phyloP scores from a whole-genome alignment of 2,329 filamentous ascomycete species.

The Fusarium sp. region DNA sequence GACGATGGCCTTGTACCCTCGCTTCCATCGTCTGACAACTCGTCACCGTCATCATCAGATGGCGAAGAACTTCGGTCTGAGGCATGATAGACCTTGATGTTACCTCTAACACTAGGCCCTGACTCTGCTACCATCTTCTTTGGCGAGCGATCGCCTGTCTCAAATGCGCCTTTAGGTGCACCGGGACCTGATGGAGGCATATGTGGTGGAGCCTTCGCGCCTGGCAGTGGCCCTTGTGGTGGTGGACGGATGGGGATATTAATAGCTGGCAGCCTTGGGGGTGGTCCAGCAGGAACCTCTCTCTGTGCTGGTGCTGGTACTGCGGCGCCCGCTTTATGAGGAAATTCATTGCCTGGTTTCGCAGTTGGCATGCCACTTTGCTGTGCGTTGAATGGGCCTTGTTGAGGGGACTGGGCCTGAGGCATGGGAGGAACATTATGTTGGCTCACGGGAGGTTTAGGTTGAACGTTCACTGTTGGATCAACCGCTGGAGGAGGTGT shows the following conservation, averaged over 20 bases:
- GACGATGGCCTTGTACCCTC: constrained; percentile 35
- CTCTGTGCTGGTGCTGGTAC: background rate
- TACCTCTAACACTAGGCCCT: background rate
- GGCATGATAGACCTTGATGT: constrained; percentile 1
- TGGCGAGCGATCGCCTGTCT: background rate
- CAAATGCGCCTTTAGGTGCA: background rate
- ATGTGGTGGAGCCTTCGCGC: background rate
- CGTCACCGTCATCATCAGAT: constrained; percentile 14
- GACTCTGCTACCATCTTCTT: constrained; percentile 9
- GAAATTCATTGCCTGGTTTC: background rate
- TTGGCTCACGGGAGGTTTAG: background rate
- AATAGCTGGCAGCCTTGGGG: constrained; percentile 6
- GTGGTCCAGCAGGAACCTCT: background rate
- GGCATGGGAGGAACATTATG: constrained; percentile 1
- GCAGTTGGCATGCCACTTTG: background rate
- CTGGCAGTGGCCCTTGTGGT: background rate
- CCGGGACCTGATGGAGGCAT: background rate
- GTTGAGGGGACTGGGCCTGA: constrained; percentile 6
- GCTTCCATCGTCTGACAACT: constrained; percentile 27
- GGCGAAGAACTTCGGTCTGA: constrained; percentile 25
- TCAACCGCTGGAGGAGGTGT: background rate
- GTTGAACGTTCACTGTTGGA: constrained; percentile 12
- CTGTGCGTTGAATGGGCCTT: background rate
- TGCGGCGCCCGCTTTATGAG: background rate
- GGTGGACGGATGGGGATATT: constrained; percentile 14